phyloP scores from a whole-genome alignment of 345 rosid genomes.

The Brassica cretica region DNA sequence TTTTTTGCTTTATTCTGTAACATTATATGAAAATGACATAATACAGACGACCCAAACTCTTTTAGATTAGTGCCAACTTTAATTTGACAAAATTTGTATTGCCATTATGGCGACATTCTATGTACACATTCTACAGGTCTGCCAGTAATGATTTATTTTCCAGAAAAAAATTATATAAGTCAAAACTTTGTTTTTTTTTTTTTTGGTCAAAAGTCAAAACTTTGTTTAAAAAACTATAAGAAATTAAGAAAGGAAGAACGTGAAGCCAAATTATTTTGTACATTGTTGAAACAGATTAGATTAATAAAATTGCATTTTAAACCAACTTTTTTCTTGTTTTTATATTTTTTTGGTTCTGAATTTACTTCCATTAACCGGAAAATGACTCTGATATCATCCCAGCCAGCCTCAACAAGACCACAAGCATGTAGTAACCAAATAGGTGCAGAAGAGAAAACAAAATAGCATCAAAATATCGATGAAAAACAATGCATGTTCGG shows the following conservation, averaged over 20 bases:
- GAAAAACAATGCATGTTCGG: background rate
- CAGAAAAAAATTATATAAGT: background rate
- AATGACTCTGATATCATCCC: background rate
- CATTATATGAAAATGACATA: background rate
- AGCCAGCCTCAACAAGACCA: background rate
- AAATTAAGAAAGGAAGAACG: background rate
- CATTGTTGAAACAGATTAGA: background rate
- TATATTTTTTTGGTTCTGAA: background rate
- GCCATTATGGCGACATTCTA: conserved; percentile 8
- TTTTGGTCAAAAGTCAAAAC: background rate
- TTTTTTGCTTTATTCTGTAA: background rate
- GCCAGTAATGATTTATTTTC: background rate
- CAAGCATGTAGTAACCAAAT: background rate
- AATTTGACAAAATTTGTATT: background rate
- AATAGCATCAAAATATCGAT: background rate
- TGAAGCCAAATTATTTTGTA: background rate
- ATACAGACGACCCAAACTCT: background rate
- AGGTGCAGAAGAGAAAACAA: background rate
- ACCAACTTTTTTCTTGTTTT: background rate
- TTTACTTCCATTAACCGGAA: background rate
- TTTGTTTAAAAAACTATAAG: background rate
- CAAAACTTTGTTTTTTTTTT: background rate
- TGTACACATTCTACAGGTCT: background rate
- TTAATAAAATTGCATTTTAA: background rate
- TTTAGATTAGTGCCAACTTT: background rate